These are phyloP conservation scores for Entomortierella beljakovae DNA, from an alignment of 192 early-diverging fungal genomes.

Conservation along the genomic window DNA sequence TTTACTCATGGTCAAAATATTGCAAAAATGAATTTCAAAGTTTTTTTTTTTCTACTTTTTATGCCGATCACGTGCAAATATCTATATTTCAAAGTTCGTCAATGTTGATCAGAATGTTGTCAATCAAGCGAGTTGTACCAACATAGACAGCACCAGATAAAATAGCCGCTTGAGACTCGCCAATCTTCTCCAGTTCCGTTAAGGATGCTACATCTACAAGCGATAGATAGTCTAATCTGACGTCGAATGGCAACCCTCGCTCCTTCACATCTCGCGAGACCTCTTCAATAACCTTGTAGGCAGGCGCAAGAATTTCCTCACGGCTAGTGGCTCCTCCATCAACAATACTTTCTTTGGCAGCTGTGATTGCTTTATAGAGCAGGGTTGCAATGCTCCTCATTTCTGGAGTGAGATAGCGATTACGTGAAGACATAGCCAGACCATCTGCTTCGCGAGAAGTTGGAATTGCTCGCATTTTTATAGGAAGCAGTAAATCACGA, in stretches of 20 bases:
- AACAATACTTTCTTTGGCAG: slow-evolving; percentile 62
- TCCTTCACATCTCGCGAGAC: slow-evolving; percentile 52
- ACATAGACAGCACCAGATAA: slow-evolving; percentile 87
- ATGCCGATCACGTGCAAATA: not conserved
- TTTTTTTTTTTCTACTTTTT: not conserved
- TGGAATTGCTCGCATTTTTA: slow-evolving; percentile 74
- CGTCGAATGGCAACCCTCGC: slow-evolving; percentile 55
- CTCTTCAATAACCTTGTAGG: slow-evolving; percentile 62
- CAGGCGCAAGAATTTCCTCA: slow-evolving; percentile 59
- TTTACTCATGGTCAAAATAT: not conserved
- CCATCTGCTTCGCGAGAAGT: slow-evolving; percentile 87
- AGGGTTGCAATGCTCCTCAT: slow-evolving; percentile 78
- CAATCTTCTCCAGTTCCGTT: slow-evolving; percentile 67
- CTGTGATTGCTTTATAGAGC: slow-evolving; percentile 76
- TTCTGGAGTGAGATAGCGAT: slow-evolving; percentile 81
- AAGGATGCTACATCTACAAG: slow-evolving; percentile 78
- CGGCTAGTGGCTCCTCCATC: slow-evolving; percentile 45
- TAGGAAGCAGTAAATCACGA: slow-evolving; percentile 86
- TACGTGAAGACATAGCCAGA: slow-evolving; percentile 91
- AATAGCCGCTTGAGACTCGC: slow-evolving; percentile 72
- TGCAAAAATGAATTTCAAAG: not conserved
- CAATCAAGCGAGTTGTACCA: slow-evolving; percentile 92
- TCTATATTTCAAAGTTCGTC: slow-evolving; percentile 29
- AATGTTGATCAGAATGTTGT: slow-evolving; percentile 86
- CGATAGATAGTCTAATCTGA: slow-evolving; percentile 88